A percentile compares a stretch with the other conserved stretches of the same genome.
These are phyloP conservation scores for Pythium rhizo-oryzae DNA, from an alignment of 352 stramenopile genomes.

Conservation along the genomic window DNA sequence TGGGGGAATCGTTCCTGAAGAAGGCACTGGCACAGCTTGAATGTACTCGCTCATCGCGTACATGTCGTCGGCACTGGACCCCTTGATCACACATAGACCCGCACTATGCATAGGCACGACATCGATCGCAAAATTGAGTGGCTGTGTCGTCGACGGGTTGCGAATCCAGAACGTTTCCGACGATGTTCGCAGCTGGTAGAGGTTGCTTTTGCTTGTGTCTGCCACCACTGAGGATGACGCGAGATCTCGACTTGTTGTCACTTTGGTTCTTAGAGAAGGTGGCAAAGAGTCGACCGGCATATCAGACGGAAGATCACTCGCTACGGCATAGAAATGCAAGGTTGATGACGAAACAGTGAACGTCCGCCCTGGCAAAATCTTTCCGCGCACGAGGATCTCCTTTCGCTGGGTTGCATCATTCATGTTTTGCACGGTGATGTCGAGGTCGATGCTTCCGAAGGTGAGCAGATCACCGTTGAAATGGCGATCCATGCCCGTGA, in stretches of 20 bases:
- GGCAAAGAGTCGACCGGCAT: slow-evolving; percentile 52
- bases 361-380: slow-evolving; percentile 77
- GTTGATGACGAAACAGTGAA: slow-evolving; percentile 80
- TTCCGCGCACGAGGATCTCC: slow-evolving; percentile 73
- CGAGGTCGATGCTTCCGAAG: slow-evolving; percentile 64
- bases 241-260: slow-evolving; percentile 16
- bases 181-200: slow-evolving; percentile 73
- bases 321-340: slow-evolving; percentile 78
- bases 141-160: slow-evolving; percentile 68
- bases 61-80: slow-evolving; percentile 55
- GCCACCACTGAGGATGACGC: slow-evolving; percentile 6
- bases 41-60: slow-evolving; percentile 80
- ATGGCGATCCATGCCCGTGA: slow-evolving; percentile 35
- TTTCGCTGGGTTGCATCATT: slow-evolving; percentile 65
- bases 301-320: slow-evolving; percentile 56
- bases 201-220: slow-evolving; percentile 30
- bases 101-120: slow-evolving; percentile 64
- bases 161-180: slow-evolving; percentile 82
- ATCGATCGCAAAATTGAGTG: slow-evolving; percentile 78
- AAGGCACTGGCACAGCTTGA: slow-evolving; percentile 70
- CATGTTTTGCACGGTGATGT: slow-evolving; percentile 70
- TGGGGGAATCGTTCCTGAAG: slow-evolving; percentile 67
- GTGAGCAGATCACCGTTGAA: slow-evolving; percentile 53
- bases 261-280: slow-evolving; percentile 48
- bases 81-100: slow-evolving; percentile 70